These are phyloP conservation scores for Gilbertella persicaria DNA, from an alignment of 371 early-diverging fungal species.

Conservation along the genomic window DNA sequence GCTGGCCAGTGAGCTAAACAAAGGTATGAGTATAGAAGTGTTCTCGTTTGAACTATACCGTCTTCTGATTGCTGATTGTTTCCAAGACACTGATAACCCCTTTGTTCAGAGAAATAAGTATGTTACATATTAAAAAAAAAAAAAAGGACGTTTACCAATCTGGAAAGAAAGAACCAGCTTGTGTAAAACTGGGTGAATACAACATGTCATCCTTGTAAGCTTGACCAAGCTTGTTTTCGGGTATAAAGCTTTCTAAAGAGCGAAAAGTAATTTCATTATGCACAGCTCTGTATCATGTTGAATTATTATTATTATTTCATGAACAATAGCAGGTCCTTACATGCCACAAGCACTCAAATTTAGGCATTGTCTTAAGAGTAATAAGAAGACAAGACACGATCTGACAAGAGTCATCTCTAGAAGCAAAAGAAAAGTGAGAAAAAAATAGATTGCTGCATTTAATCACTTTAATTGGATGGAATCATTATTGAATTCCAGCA, in stretches of 20 bases:
- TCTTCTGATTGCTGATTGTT: slow-evolving; percentile 53
- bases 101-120: slow-evolving; percentile 6
- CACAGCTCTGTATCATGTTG: slow-evolving; percentile 26
- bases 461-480: not conserved
- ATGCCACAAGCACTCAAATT: slow-evolving; percentile 5
- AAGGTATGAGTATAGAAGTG: not conserved
- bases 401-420: not conserved
- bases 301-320: not conserved
- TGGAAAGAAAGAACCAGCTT: slow-evolving; percentile 86
- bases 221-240: slow-evolving; percentile 11
- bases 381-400: not conserved
- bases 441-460: not conserved
- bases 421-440: not conserved
- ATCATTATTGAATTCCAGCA: no score
- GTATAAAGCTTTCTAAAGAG: slow-evolving; percentile 34
- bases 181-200: slow-evolving; percentile 55
- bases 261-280: slow-evolving; percentile 51
- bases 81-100: slow-evolving; percentile 63
- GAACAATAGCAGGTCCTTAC: not conserved
- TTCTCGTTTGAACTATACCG: slow-evolving; percentile 27
- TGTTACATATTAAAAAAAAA: not conserved
- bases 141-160: slow-evolving; percentile 67
- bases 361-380: not conserved
- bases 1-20: slow-evolving; percentile 83
- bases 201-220: slow-evolving; percentile 41